phyloP scores from a whole-genome alignment of 169 alveolate species.

The Eimeria brunetti region DNA sequence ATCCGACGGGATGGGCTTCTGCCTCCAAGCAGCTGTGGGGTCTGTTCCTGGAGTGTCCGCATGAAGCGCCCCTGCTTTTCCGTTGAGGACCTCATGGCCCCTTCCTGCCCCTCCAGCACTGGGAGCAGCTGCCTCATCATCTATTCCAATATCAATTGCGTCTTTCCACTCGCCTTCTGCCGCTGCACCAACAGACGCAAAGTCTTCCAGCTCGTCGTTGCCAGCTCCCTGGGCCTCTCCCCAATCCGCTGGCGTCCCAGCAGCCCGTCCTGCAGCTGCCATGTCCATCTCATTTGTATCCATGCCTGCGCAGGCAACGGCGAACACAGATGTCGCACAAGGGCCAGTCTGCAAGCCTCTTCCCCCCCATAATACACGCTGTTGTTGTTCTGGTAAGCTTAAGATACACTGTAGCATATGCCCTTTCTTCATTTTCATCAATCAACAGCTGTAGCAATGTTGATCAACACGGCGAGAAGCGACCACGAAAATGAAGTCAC shows the following conservation, averaged over 20 bases:
- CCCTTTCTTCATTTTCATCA: not conserved
- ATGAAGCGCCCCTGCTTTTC: not conserved
- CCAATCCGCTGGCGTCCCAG: constrained; percentile 64
- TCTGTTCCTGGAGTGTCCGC: constrained; percentile 34
- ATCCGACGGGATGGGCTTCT: constrained; percentile 60
- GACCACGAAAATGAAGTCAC: not conserved
- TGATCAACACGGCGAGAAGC: not conserved
- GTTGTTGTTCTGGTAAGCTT: constrained; percentile 8
- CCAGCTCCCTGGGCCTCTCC: constrained; percentile 59
- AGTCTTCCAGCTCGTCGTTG: constrained; percentile 64
- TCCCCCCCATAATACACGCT: not conserved
- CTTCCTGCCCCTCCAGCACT: constrained; percentile 4
- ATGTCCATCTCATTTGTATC: constrained; percentile 4
- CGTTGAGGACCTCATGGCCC: constrained; percentile 16
- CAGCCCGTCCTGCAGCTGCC: not conserved
- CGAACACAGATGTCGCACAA: not conserved
- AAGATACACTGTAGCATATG: not conserved
- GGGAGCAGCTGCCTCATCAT: constrained; percentile 20
- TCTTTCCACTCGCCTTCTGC: constrained; percentile 79
- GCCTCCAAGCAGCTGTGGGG: constrained; percentile 38
- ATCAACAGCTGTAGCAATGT: not conserved
- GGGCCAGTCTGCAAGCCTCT: not conserved
- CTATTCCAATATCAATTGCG: constrained; percentile 73
- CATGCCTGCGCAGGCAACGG: constrained; percentile 25
- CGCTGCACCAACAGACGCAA: constrained; percentile 70